Conservation (phyloP, 2,329 filamentous ascomycete genomes). For the Dendrostoma leiphaemia region DNA sequence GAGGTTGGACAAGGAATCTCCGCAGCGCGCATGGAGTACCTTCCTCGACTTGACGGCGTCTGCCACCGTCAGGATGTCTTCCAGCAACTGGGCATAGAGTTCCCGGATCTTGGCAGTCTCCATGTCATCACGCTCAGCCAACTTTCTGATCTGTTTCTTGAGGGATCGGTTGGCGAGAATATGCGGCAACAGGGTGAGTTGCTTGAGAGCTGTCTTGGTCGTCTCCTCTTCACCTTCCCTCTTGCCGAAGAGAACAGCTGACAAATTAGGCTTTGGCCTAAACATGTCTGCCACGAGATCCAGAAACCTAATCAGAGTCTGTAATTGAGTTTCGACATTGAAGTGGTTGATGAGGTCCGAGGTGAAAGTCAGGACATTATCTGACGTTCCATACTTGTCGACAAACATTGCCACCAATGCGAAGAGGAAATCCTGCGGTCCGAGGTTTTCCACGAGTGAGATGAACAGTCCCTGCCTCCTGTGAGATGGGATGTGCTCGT, state of each 20-base stretch:
- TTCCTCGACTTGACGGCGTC: slow-evolving; percentile 60
- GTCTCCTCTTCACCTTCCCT: slow-evolving; percentile 47
- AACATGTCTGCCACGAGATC: slow-evolving; percentile 74
- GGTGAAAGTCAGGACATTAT: slow-evolving; percentile 72
- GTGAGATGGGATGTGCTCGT: slow-evolving; percentile 91
- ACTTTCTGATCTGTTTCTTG: slow-evolving; percentile 51
- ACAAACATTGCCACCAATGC: slow-evolving; percentile 85
- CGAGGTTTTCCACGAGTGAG: slow-evolving; percentile 80
- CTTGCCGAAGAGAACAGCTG: slow-evolving; percentile 66
- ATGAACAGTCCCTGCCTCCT: slow-evolving; percentile 79
- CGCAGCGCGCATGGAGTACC: slow-evolving; percentile 55
- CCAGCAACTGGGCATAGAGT: slow-evolving; percentile 67
- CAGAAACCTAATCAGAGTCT: slow-evolving; percentile 75
- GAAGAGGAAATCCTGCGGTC: slow-evolving; percentile 82
- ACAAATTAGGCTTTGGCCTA: slow-evolving; percentile 70
- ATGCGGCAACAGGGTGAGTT: slow-evolving; percentile 55
- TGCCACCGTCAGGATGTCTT: slow-evolving; percentile 64
- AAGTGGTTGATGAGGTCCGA: slow-evolving; percentile 73
- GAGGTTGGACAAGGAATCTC: slow-evolving; percentile 74
- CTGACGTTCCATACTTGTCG: slow-evolving; percentile 81
- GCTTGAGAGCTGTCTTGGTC: slow-evolving; percentile 49
- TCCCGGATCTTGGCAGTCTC: slow-evolving; percentile 64
- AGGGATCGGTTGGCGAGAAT: slow-evolving; percentile 59
- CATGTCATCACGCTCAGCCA: slow-evolving; percentile 63
- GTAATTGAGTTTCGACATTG: slow-evolving; percentile 70